Evolutionary conservation across 805 yeast species (phyloP), one percentile per base, ranked within the genome.

Genomic region (Teunomyces gatunensis): DNA sequence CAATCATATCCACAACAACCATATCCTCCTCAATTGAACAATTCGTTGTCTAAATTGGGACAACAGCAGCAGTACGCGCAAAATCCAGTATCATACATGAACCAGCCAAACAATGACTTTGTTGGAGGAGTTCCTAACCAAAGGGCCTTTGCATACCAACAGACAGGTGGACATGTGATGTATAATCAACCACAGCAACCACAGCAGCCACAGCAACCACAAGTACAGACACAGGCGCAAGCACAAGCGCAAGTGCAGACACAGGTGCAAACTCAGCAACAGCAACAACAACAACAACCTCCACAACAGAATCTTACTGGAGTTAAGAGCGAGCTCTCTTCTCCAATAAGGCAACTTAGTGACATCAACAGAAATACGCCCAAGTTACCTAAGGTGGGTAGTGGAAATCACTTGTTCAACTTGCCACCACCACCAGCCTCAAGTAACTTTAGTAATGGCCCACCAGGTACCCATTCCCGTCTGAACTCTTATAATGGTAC

Each of bases 311-410:
- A 21, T 12, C 27, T 32, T 17, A 9, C 54, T 60, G 65, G 48
- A 69, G 67, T 54, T 64, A 73, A 55, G 63, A 68, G 48, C 54
- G 81, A 55, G 75, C 77, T 46, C 56, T 63, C 70, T n/a, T 68
- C 73, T 2, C 74, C 73, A 2, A 54, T 61, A 39, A 56, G 64
- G 41, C 68, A 61, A 39, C 39, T 51, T 5, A 41, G 49, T 9
- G 61, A 57, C 3, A 25, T 51, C 17, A 56, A 51, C 47, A 51
- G 50, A 13, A 58, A 62, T 51, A 58, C 71, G 45, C 65, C 69
- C 34, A 71, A 68, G 52, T 53, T 61, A 39, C 70, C 69, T 17
- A 67, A 63, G 51, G 68, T 63, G 15, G 49, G 51, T 3, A 48
- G 51, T 4, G 63, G 61, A 15, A 55, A 46, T 45, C 56, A 57